These are phyloP conservation scores for Yarrowia sp. DNA, from an alignment of 805 yeast species.

Conservation along the genomic window DNA sequence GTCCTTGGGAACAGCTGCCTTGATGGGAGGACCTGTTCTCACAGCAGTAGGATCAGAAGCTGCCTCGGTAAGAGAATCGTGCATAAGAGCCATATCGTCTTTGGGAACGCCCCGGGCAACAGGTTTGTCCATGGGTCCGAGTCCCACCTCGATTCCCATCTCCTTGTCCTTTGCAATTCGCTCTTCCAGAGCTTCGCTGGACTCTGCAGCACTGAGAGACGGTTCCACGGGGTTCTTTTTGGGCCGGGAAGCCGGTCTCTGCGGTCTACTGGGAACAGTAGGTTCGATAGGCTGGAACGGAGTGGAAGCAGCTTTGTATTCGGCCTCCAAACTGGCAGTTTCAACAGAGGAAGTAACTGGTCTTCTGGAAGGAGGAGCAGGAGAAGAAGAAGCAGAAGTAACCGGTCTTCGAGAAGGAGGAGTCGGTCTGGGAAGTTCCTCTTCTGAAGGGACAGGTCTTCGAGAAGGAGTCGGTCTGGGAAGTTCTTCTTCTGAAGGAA, in stretches of 20 bases:
- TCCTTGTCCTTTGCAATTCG: not conserved
- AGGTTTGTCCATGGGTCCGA: constrained; percentile 2
- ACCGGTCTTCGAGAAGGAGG: not conserved
- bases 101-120: not conserved
- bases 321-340: too few relatives aligned
- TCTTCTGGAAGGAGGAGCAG: not conserved
- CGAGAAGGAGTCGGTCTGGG: not conserved
- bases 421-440: not conserved
- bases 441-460: not conserved
- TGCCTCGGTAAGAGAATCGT: not conserved
- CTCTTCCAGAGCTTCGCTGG: not conserved
- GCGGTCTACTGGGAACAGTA: not conserved
- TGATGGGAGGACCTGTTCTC: not conserved
- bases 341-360: not conserved
- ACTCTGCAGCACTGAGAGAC: not conserved
- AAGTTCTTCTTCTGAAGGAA: too few relatives aligned
- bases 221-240: not conserved
- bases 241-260: not conserved
- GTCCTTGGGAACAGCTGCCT: not conserved
- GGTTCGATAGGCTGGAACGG: not conserved
- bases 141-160: not conserved
- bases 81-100: constrained; percentile 5
- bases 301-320: not conserved
- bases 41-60: not conserved
- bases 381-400: too few relatives aligned